phyloP scores from a whole-genome alignment of 2,329 filamentous ascomycete genomes.

The Mollisia scopiformis region DNA sequence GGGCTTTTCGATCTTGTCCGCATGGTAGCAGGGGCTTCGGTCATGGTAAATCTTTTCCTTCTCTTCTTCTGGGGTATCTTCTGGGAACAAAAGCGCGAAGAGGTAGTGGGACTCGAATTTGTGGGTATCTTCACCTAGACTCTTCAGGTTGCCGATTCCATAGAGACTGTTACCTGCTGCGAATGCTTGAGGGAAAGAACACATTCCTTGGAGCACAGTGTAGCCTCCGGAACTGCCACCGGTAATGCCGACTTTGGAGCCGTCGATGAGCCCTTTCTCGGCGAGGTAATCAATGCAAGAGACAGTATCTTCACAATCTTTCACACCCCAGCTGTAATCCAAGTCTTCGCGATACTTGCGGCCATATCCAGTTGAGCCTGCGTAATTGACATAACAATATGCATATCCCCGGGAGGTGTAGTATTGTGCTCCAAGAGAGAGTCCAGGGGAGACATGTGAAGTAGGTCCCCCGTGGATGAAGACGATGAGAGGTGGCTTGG shows the following conservation, averaged over 20 bases:
- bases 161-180: constrained; percentile 52
- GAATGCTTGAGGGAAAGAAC: constrained; percentile 49
- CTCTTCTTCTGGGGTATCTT: constrained; percentile 41
- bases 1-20: constrained; percentile 50
- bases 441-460: constrained; percentile 43
- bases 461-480: constrained; percentile 57
- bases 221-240: constrained; percentile 58
- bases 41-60: constrained; percentile 45
- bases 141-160: constrained; percentile 54
- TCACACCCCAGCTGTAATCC: constrained; percentile 52
- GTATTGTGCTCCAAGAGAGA: constrained; percentile 51
- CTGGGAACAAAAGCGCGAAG: constrained; percentile 45
- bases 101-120: constrained; percentile 59
- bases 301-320: constrained; percentile 54
- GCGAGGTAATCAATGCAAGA: constrained; percentile 49
- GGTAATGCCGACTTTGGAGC: constrained; percentile 46
- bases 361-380: constrained; percentile 54
- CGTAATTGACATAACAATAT: constrained; percentile 53
- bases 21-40: constrained; percentile 52
- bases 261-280: constrained; percentile 38
- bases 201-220: constrained; percentile 52
- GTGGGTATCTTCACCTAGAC: constrained; percentile 51
- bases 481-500: constrained; percentile 52
- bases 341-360: constrained; percentile 52
- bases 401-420: constrained; percentile 58